Evolutionary conservation across 129 eudicot species (phyloP).

Genomic region (Silybum marianum): DNA sequence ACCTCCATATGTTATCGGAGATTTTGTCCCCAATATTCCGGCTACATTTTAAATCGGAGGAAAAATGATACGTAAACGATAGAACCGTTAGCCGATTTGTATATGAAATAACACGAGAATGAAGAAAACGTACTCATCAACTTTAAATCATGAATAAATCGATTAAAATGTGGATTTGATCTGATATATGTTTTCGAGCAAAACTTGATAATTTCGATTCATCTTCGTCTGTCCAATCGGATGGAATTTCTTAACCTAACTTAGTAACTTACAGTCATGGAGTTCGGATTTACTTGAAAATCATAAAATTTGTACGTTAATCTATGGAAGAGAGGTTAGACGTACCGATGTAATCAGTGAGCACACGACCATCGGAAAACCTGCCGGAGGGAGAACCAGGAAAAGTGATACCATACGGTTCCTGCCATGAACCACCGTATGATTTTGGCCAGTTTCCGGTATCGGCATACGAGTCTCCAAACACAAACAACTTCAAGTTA

Average conservation of each 20-base stretch:
- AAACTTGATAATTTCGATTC: neutral
- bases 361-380: conserved; percentile 78
- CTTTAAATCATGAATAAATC: neutral
- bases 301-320: neutral
- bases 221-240: neutral
- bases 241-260: neutral
- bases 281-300: neutral
- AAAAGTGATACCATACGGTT: conserved; percentile 67
- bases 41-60: conserved; percentile 37
- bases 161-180: neutral
- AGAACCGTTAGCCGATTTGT: neutral
- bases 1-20: conserved; percentile 53
- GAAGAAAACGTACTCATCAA: neutral
- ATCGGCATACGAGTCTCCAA: conserved; percentile 80
- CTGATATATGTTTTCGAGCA: neutral
- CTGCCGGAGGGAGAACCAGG: conserved; percentile 78
- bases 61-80: neutral
- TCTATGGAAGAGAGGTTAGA: neutral
- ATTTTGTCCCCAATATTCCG: conserved; percentile 44
- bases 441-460: conserved; percentile 61
- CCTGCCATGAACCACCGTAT: conserved; percentile 49
- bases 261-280: neutral
- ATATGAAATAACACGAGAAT: neutral
- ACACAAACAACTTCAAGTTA: conserved; percentile 57
- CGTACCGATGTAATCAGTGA: conserved; percentile 73